Percentiles rank a stretch among this genome's conserved stretches.
phyloP scores from a whole-genome alignment of 2,329 filamentous ascomycete species.

The Phoma sp. region DNA sequence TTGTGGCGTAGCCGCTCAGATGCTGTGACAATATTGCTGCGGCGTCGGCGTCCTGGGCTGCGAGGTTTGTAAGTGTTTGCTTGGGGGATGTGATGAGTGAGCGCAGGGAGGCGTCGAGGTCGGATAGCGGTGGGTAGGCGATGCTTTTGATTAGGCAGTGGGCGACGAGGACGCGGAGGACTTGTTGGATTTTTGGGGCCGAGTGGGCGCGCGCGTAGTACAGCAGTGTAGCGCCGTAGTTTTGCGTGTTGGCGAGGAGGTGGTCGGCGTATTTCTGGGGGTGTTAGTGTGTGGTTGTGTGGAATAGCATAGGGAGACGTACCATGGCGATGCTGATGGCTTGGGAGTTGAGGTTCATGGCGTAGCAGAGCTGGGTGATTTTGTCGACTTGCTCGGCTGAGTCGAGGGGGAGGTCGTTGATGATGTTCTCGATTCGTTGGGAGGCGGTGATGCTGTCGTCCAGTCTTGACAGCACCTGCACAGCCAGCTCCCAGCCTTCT shows the following conservation, averaged over 20 bases:
- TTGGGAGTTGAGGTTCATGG: conserved; percentile 78
- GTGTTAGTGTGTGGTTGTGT: conserved; percentile 25
- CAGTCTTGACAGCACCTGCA: conserved; percentile 82
- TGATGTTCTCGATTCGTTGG: conserved; percentile 75
- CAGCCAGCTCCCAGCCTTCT: conserved; percentile 89
- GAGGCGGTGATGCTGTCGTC: conserved; percentile 76
- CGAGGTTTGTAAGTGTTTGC: conserved; percentile 73
- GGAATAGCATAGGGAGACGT: conserved; percentile 43
- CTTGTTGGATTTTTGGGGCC: conserved; percentile 78
- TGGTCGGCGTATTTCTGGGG: conserved; percentile 80
- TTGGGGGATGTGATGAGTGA: conserved; percentile 76
- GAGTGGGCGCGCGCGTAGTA: conserved; percentile 90
- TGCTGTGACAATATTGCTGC: conserved; percentile 84
- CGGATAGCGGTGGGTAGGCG: conserved; percentile 73
- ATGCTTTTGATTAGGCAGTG: conserved; percentile 86
- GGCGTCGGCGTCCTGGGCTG: conserved; percentile 78
- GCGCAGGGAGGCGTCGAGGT: conserved; percentile 76
- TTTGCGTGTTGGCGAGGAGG: conserved; percentile 73
- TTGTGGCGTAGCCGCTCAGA: conserved; percentile 89
- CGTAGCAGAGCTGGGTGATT: conserved; percentile 78
- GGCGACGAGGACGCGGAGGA: conserved; percentile 85
- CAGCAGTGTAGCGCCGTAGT: conserved; percentile 85
- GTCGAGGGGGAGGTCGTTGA: conserved; percentile 75
- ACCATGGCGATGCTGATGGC: conserved; percentile 86
- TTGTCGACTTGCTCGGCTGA: conserved; percentile 79